Percentiles rank a stretch among this genome's conserved stretches.
Conservation (phyloP, 2,329 filamentous ascomycete species). For the Venturia aucupariae region DNA sequence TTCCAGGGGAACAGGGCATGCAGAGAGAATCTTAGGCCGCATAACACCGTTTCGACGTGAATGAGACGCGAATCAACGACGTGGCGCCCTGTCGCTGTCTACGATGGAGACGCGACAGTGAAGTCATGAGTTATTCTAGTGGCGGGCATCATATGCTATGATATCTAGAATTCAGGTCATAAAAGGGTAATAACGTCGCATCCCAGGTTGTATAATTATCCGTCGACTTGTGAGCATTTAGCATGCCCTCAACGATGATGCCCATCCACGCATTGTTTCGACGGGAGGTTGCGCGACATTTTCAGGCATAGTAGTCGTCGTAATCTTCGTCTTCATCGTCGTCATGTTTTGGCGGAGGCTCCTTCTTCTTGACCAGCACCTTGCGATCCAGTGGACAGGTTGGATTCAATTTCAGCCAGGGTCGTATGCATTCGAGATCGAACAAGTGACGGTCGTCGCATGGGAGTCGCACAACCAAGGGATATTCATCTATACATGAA, state of each 20-base stretch:
- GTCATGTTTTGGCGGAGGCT: constrained; percentile 32
- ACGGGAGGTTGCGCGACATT: not conserved
- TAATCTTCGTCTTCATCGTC: constrained; percentile 44
- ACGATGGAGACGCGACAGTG: not conserved
- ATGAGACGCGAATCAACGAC: not conserved
- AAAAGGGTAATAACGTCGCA: not conserved
- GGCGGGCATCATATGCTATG: not conserved
- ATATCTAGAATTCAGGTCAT: not conserved
- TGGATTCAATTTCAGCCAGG: constrained; percentile 55
- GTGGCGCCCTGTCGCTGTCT: not conserved
- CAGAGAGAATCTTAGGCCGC: not conserved
- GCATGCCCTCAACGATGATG: not conserved
- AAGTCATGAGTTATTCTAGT: not conserved
- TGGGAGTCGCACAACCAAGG: constrained; percentile 53
- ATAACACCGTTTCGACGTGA: not conserved
- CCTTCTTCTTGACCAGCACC: constrained; percentile 45
- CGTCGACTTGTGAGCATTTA: not conserved
- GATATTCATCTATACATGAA: constrained; percentile 40
- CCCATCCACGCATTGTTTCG: not conserved
- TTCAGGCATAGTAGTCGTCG: constrained; percentile 26
- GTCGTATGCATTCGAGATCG: constrained; percentile 55
- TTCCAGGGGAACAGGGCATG: not conserved
- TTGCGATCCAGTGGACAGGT: constrained; percentile 55
- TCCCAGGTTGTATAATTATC: not conserved
- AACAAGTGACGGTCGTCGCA: constrained; percentile 54